Base-by-base conservation (phyloP, 208 protist species). In the Balamuthia mandrillaris region DNA sequence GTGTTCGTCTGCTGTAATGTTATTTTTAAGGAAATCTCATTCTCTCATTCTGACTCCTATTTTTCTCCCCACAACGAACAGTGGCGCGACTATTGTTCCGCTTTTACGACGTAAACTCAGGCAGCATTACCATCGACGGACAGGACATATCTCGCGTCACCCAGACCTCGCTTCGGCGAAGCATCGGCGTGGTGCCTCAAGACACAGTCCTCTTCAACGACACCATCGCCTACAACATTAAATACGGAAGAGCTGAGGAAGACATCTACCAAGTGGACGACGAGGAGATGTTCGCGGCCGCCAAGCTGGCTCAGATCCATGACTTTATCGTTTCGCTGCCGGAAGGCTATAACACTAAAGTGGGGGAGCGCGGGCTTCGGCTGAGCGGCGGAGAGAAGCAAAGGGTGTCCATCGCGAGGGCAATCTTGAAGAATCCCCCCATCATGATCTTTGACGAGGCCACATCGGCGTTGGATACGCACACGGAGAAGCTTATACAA, bases 361-460 rank as follows among this genome's bases (percentile, higher is more conserved):
- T 95, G 2, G 94, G 94, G 41, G 94, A 95, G 52, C 87, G 94
- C 37, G 94, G 81, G 5, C 39, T 68, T n/a, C 33, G 58, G 2
- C 27, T 63, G 7, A 85, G 72, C 4, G 87, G 93, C 14, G 93
- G 94, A 21, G 94, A 96, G 75, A 94, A 94, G 84, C 93, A 96
- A 72, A 81, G 94, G 29, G 92, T 95, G 45, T 87, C 90, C 35
- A 94, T 95, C 74, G 93, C 93, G 10, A 33, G 91, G 21, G 84
- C 86, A 0, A 81, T 91, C 12, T 81, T 92, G 0, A 93, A 93
- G 49, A 51, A 92, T 49, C 63, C 91, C 5, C 74, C 89, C 5
- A 93, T 95, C 35, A 29, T 95, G 10, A 81, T 95, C 5, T 87
- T 88, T 31, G 94, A 95, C 65, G 93, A 95, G 75, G 90, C 93